Evolutionary conservation across 176 grass and related monocot species (phyloP), one percentile per base, ranked within the genome.

Genomic region (Bonia amplexicaulis): DNA sequence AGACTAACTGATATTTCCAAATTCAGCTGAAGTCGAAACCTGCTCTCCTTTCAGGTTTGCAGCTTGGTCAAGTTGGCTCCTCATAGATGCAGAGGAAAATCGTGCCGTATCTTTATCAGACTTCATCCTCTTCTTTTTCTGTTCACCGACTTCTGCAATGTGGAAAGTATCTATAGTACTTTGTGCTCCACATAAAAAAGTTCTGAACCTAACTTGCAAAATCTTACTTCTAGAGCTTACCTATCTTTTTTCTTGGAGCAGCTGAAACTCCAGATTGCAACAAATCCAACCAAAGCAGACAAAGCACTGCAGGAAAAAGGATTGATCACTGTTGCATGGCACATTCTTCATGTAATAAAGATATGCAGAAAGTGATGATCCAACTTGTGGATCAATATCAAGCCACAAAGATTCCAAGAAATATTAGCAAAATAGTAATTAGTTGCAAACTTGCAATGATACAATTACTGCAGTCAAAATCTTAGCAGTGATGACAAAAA

Each of bases 21-120:
- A 88, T 82, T 85, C 72, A 86, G 73, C 78, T 83, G 61, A 77
- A 89, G 73, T 66, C 78, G 80, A 63, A 77, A 98, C 96, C 96
- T 98, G 93, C 84, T 98, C 93, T 90, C 96, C 96, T 91, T 94
- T 98, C 76, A 94, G 86, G 76, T 76, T 94, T 81, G 91, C 90
- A 92, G 93, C 88, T 75, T 92, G 93, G 16, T 98, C 96, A 86
- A 95, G 93, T 92, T 83, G 91, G 74, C 82, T 92, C 94, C 96
- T 92, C 66, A 92, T 87, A 87, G 93, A 98, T 13, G 73, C 60
- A 76, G 85, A 82, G 40, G 91, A n/a, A 89, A 94, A 94, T 51
- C 91, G 88, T 84, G 91, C 42, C 20, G 83, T 41, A 67, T 98
- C 96, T 74, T 86, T 71, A 89, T 98, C 93, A 70, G 85, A 80